Conservation (phyloP, 2,329 filamentous ascomycete genomes). For the Laburnicola sp. region DNA sequence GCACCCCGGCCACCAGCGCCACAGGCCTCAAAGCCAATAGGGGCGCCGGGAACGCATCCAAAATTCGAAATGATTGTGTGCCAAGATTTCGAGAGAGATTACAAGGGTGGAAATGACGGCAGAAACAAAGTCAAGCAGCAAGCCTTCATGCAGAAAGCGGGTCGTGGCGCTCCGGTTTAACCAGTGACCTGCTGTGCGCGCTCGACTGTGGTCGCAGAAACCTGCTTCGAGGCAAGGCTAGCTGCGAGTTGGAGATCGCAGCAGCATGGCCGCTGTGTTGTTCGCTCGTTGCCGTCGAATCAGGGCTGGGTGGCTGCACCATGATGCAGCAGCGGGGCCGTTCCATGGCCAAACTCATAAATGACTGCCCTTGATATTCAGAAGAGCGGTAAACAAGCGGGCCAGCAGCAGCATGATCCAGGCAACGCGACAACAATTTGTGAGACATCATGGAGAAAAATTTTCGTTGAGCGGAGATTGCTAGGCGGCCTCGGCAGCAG, state of each 20-base stretch:
- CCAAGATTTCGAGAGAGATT: slow-evolving; percentile 35
- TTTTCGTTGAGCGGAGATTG: slow-evolving; percentile 43
- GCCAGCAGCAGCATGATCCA: slow-evolving; percentile 27
- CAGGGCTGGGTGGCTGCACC: slow-evolving; percentile 28
- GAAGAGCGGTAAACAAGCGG: slow-evolving; percentile 43
- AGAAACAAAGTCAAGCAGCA: slow-evolving; percentile 30
- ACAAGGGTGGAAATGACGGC: slow-evolving; percentile 34
- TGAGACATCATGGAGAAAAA: slow-evolving; percentile 38
- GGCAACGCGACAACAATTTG: slow-evolving; percentile 29
- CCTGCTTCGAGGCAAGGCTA: slow-evolving; percentile 31
- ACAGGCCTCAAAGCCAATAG: slow-evolving; percentile 37
- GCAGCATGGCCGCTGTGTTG: slow-evolving; percentile 36
- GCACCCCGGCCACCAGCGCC: slow-evolving; percentile 23
- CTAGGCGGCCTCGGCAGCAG: slow-evolving; percentile 24
- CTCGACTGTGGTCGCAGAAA: slow-evolving; percentile 29
- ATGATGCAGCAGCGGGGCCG: slow-evolving; percentile 35
- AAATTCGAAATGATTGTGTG: slow-evolving; percentile 44
- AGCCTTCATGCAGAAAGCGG: slow-evolving; percentile 41
- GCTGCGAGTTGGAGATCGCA: slow-evolving; percentile 34
- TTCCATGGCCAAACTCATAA: slow-evolving; percentile 25
- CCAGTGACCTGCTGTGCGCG: slow-evolving; percentile 31
- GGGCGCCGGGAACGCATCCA: slow-evolving; percentile 20
- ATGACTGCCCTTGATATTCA: slow-evolving; percentile 9
- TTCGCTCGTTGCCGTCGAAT: slow-evolving; percentile 37
- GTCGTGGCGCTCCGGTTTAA: slow-evolving; percentile 34